Evolutionary conservation across 2,329 filamentous ascomycete species (phyloP).

Genomic region (Colletotrichum shisoi): DNA sequence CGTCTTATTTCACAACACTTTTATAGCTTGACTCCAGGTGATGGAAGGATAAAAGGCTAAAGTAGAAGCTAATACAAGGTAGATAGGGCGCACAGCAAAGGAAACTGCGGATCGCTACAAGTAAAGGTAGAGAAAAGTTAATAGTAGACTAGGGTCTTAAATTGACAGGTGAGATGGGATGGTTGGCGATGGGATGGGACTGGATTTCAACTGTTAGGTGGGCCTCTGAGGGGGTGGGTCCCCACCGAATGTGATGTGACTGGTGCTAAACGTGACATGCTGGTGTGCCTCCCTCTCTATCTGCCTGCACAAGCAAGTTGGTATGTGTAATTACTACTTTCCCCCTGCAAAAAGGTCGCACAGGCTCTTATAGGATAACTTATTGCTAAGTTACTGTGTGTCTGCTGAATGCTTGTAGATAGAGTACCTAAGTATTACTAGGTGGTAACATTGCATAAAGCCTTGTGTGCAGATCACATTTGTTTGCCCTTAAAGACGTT

Average conservation of each 20-base stretch:
- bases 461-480: neutral
- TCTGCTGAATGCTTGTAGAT: too few relatives aligned
- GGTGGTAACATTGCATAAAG: neutral
- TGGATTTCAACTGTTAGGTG: conserved; percentile 1
- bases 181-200: conserved; percentile 10
- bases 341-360: neutral
- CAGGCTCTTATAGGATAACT: neutral
- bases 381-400: neutral
- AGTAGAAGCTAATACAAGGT: neutral
- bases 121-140: neutral
- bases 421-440: neutral
- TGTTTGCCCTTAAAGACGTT: neutral
- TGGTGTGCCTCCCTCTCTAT: neutral
- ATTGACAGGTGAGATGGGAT: conserved; percentile 1
- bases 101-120: neutral
- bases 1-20: neutral
- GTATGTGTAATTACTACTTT: neutral
- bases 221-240: neutral
- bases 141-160: neutral
- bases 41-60: neutral
- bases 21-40: neutral
- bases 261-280: neutral
- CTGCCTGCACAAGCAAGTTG: neutral
- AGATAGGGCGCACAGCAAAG: neutral
- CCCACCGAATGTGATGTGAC: conserved; percentile 10